A percentile compares a stretch with the other conserved stretches of the same genome.
phyloP scores from a whole-genome alignment of 2,329 filamentous ascomycete species.

The Nigrospora oryzae region DNA sequence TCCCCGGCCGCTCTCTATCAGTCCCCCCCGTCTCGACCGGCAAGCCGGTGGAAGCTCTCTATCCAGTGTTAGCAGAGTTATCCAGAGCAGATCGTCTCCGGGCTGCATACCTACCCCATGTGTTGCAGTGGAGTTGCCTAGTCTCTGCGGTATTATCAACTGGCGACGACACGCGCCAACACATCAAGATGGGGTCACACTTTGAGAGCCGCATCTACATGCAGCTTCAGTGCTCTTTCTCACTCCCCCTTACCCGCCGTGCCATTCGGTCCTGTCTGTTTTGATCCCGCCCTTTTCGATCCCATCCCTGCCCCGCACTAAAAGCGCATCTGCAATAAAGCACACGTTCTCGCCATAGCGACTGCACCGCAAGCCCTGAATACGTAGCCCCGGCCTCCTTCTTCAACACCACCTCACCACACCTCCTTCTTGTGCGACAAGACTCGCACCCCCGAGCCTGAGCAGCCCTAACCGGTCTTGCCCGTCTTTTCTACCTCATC shows the following conservation, averaged over 20 bases:
- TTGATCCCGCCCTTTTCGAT: slow-evolving; percentile 24
- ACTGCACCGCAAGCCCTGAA: slow-evolving; percentile 38
- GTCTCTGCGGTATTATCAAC: slow-evolving; percentile 61
- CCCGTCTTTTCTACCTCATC: slow-evolving; percentile 22
- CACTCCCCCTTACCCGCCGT: slow-evolving; percentile 13
- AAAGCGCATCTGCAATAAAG: slow-evolving; percentile 51
- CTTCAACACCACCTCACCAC: slow-evolving; percentile 29
- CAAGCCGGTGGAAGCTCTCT: no score
- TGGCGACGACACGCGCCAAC: slow-evolving; percentile 82
- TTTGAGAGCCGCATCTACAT: slow-evolving; percentile 61
- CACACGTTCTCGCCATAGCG: slow-evolving; percentile 53
- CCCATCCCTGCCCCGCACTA: slow-evolving; percentile 43
- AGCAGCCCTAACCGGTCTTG: slow-evolving; percentile 21
- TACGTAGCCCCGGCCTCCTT: slow-evolving; percentile 37
- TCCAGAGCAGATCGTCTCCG: slow-evolving; percentile 37
- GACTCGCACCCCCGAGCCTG: slow-evolving; percentile 22
- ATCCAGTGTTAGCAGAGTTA: slow-evolving; percentile 22
- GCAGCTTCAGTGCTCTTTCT: slow-evolving; percentile 40
- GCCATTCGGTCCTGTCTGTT: slow-evolving; percentile 20
- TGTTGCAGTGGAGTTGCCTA: slow-evolving; percentile 55
- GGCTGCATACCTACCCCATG: slow-evolving; percentile 36
- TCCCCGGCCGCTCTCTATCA: no score
- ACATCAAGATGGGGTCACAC: slow-evolving; percentile 76
- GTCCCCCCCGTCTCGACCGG: no score
- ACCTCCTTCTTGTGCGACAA: slow-evolving; percentile 28